A percentile compares a stretch with the other conserved stretches of the same genome.
Conservation (phyloP, 139 green algal species). For the Chlorokybus atmophyticus region DNA sequence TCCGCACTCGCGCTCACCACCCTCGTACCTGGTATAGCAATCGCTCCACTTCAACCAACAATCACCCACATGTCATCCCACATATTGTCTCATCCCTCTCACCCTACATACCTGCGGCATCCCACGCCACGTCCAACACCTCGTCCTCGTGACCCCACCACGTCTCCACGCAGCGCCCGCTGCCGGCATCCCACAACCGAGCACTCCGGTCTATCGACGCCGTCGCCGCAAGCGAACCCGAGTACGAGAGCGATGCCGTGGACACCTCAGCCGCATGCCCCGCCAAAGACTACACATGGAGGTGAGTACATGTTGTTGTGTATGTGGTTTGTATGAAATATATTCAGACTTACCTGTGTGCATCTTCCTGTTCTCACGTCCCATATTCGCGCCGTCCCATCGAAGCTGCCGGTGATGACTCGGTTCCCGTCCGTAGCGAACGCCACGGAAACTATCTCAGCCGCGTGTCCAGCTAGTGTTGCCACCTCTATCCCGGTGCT, state of each 20-base stretch:
- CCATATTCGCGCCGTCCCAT: conserved; percentile 54
- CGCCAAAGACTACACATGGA: too few species aligned
- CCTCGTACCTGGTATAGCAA: too few species aligned
- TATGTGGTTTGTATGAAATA: too few species aligned
- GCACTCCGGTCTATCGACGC: conserved; percentile 49
- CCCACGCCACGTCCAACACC: conserved; percentile 57
- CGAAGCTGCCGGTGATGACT: conserved; percentile 53
- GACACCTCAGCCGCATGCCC: conserved; percentile 44
- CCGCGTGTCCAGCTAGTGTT: conserved; percentile 43
- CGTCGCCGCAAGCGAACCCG: conserved; percentile 36
- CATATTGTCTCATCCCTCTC: too few species aligned
- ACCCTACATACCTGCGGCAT: conserved; percentile 42
- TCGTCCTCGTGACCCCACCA: conserved; percentile 57
- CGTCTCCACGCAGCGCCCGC: conserved; percentile 39
- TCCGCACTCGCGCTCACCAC: conserved; percentile 50
- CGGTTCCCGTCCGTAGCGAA: conserved; percentile 47
- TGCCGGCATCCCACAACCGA: conserved; percentile 48
- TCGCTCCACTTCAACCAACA: too few species aligned
- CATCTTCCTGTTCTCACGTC: conserved; percentile 52
- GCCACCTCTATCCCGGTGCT: conserved; percentile 42
- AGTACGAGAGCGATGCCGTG: conserved; percentile 45
- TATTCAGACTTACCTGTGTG: conserved; percentile 45
- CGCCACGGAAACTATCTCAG: conserved; percentile 53
- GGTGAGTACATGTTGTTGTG: too few species aligned
- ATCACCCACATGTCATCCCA: too few species aligned